phyloP scores from a whole-genome alignment of 1,284 basidiomycete genomes.

The Ustilago vetiveriae region DNA sequence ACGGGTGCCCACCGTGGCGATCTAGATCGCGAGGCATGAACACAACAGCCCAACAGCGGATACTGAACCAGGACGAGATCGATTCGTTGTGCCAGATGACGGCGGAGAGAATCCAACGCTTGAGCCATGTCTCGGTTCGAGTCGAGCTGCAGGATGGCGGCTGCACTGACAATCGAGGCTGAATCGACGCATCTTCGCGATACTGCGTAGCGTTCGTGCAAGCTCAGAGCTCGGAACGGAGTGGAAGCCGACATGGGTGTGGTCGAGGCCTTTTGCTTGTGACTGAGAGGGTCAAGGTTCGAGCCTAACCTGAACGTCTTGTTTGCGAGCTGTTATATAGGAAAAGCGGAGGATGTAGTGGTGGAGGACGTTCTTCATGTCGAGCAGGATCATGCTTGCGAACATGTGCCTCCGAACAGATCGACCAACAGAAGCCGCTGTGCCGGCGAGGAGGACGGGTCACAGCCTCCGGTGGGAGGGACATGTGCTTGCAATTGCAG shows the following conservation, averaged over 20 bases:
- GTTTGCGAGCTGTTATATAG: too few relatives aligned
- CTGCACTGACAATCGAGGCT: constrained; percentile 15
- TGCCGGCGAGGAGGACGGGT: not conserved
- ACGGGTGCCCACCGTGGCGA: constrained; percentile 13
- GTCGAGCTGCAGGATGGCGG: constrained; percentile 20
- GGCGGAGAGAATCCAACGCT: constrained; percentile 1
- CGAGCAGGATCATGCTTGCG: too few relatives aligned
- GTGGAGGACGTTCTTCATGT: too few relatives aligned
- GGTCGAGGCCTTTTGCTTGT: too few relatives aligned
- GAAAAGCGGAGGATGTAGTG: too few relatives aligned
- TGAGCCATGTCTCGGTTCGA: too few relatives aligned
- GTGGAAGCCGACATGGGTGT: not conserved
- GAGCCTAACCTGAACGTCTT: not conserved
- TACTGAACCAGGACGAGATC: constrained; percentile 3
- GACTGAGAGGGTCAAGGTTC: too few relatives aligned
- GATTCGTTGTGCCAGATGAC: constrained; percentile 10
- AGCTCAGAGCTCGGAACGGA: constrained; percentile 6
- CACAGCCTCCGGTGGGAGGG: not conserved
- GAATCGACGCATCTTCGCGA: constrained; percentile 19
- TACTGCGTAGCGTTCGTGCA: constrained; percentile 33
- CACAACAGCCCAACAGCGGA: constrained; percentile 19
- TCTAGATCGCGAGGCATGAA: constrained; percentile 7
- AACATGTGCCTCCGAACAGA: not conserved
- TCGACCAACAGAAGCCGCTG: not conserved
- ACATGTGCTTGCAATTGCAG: too few relatives aligned